Base-by-base conservation (phyloP, 805 yeast genomes). In the Candida lessepsii region DNA sequence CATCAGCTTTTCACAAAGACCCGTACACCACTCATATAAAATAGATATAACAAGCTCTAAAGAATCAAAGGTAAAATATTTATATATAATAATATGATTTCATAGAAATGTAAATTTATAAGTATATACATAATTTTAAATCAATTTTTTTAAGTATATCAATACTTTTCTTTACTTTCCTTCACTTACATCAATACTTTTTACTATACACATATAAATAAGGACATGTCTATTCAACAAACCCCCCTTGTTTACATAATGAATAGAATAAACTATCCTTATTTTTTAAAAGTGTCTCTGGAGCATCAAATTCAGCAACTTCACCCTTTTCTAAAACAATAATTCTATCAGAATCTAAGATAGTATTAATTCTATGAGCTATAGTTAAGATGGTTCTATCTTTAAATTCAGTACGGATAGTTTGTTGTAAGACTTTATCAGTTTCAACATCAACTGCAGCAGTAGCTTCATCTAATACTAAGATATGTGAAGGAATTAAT, bases 391-490 rank as follows among this genome's bases (percentile, higher is more conserved):
- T 86, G 0, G 95, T 86, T 59, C 89, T 74, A 39, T 83, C 83
- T 47, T 78, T 76, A 56, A 86, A 86, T 29, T 85, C 88, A 1
- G 72, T 63, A 61, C 93, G 73, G 37, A 86, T 86, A 1, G 95
- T 86, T 46, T 82, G 78, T 65, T 86, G 95, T 38, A 86, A 72
- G 40, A 85, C 75, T 46, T 78, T 67, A 61, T 86, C 95, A 2
- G 95, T 86, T 56, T 84, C 87, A 26, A 85, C 90, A 62, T 86
- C 95, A 37, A 86, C 93, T 5, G 91, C 89, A 4, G 95, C 93
- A 2, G 95, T 86, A 9, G 95, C 95, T 62, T 86, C 95, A 61
- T 86, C 95, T 53, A 86, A 63, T 7, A 86, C 80, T 47, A 86
- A 68, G 29, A 86, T 75, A 34, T 65, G 63, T 4, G 72, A 65